Base-by-base conservation (phyloP, 2,329 filamentous ascomycete species). In the Aspergillus awamori region DNA sequence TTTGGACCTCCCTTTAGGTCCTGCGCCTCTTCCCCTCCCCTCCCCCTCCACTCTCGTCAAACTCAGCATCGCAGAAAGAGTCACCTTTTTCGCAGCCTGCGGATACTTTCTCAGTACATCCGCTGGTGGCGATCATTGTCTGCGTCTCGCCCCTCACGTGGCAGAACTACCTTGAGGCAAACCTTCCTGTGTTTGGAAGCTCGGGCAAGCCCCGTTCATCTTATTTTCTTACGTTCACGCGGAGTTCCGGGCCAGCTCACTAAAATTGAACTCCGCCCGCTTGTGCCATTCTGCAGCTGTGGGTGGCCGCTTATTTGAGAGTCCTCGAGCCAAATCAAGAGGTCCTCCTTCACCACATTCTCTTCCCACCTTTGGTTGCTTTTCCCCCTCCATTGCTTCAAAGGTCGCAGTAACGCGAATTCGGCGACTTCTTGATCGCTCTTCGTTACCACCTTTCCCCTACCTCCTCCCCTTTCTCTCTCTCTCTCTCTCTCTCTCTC, bases 231-330 rank as follows among this genome's bases (percentile, higher is more conserved):
- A 22, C 36, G 45, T 53, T 59, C 30, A 17, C 60, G 24, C 57
- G 55, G 48, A 60, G 17, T 58, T 62, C 54, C 55, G 57, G 61
- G 43, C 47, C 48, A 65, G 53, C 36, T 36, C 43, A 57, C 59
- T 57, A 48, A 62, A 48, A 62, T 51, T 57, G 48, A 63, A 60
- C 60, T 61, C 59, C 58, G 54, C 26, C 60, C 45, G 55, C 53
- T 59, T 60, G 63, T 56, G 60, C 59, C 51, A 55, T 65, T 64
- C 54, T 62, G 57, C 61, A 61, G 57, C 59, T 64, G 59, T 64
- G 61, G 54, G 64, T 58, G 54, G 64, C 64, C 64, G 61, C 63
- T 62, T 62, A 63, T 61, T 62, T 60, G 59, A 59, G 55, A 62
- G 55, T 45, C 39, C 38, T 61, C 57, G 57, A 62, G 53, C 59